Conservation (phyloP, 257 asterid species). For the Mitragyna speciosa region DNA sequence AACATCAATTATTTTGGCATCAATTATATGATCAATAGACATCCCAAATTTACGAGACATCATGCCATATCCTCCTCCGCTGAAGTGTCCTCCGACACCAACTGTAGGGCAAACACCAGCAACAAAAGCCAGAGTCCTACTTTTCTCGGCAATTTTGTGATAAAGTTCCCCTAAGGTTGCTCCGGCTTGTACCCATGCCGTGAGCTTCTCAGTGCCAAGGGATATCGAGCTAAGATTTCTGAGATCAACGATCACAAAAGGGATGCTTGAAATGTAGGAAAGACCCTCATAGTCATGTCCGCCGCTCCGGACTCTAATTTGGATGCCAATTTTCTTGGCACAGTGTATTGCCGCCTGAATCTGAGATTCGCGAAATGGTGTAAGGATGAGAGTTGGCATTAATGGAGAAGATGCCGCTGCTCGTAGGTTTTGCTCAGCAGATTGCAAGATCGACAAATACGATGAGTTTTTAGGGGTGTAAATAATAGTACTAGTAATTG, state of each 20-base stretch:
- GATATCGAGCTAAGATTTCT: constrained; percentile 31
- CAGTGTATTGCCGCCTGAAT: constrained; percentile 35
- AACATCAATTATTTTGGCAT: constrained; percentile 34
- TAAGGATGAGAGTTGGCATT: constrained; percentile 30
- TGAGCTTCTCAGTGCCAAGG: constrained; percentile 20
- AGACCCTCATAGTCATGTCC: constrained; percentile 56
- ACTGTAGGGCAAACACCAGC: constrained; percentile 49
- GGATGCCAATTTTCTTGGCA: constrained; percentile 27
- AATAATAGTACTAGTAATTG: not conserved
- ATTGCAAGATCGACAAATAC: constrained; percentile 5
- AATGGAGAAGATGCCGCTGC: not conserved
- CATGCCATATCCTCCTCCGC: constrained; percentile 52
- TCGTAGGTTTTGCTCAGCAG: not conserved
- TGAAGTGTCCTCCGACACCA: constrained; percentile 53
- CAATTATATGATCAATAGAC: constrained; percentile 40
- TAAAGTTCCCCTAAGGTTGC: constrained; percentile 45
- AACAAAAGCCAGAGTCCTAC: constrained; percentile 30
- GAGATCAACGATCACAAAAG: constrained; percentile 40
- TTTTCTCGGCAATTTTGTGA: constrained; percentile 19
- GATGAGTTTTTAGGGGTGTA: constrained; percentile 15
- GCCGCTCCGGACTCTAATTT: constrained; percentile 41
- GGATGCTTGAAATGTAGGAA: constrained; percentile 28
- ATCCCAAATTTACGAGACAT: constrained; percentile 33
- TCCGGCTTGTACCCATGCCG: constrained; percentile 49
- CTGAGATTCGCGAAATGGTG: constrained; percentile 34